These are phyloP conservation scores for Globisporangium spinosum DNA, from an alignment of 352 stramenopile species.

Conservation along the genomic window DNA sequence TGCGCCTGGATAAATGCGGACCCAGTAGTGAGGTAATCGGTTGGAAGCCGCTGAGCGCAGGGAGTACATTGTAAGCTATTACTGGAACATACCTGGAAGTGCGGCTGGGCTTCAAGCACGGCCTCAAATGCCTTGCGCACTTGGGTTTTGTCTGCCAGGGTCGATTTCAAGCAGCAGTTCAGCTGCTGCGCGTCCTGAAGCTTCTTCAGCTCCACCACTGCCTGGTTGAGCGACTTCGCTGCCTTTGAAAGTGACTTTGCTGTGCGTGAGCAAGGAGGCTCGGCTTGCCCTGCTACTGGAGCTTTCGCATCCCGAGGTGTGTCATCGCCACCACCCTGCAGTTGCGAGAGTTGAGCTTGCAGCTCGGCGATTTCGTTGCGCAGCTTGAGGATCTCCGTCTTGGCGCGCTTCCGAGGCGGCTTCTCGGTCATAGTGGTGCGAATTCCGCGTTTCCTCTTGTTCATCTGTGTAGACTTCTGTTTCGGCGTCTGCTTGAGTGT, in stretches of 20 bases:
- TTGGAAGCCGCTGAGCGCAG: no score
- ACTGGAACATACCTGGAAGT: no score
- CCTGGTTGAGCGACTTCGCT: background rate
- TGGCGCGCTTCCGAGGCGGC: constrained; percentile 1
- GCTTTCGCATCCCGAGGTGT: background rate
- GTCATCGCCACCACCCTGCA: background rate
- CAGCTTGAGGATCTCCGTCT: constrained; percentile 1
- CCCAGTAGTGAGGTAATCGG: no score
- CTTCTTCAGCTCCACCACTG: background rate
- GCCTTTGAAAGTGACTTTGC: no score
- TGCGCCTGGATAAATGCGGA: no score
- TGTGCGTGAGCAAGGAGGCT: background rate
- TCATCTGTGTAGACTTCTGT: background rate
- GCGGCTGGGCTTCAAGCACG: background rate
- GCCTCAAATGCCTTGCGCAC: background rate
- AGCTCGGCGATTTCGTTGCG: background rate
- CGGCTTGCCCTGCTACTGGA: no score
- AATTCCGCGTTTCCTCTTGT: background rate
- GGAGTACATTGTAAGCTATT: no score
- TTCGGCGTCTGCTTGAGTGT: background rate
- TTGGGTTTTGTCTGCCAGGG: background rate
- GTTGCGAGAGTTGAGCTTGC: background rate
- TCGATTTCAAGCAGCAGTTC: background rate
- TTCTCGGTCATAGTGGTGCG: background rate
- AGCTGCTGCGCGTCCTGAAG: background rate